phyloP scores from a whole-genome alignment of 345 rosid genomes.

The Pistacia atlantica region DNA sequence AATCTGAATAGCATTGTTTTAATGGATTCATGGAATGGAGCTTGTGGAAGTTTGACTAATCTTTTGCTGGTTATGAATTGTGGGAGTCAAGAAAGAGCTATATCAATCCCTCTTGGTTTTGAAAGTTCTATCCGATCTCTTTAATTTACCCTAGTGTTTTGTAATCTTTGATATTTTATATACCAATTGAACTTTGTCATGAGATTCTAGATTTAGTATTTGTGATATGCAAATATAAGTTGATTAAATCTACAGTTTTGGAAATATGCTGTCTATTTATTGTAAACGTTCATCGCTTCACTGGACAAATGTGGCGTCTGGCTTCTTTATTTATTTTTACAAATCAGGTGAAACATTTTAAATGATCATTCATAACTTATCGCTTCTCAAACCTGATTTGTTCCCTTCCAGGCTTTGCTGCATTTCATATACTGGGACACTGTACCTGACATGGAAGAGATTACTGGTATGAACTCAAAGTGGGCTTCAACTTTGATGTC shows the following conservation, averaged over 20 bases:
- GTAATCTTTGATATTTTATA: neutral
- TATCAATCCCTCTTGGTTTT: neutral
- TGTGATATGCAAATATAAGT: neutral
- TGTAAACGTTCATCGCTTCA: neutral
- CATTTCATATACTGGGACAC: conserved; percentile 65
- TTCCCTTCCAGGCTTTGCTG: conserved; percentile 50
- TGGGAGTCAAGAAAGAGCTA: neutral
- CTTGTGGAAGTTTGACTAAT: neutral
- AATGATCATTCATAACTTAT: neutral
- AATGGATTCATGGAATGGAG: neutral
- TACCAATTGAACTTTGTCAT: neutral
- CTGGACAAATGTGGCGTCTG: neutral
- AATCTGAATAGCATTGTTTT: neutral
- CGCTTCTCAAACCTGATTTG: conserved; percentile 7
- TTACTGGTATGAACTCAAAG: conserved; percentile 56
- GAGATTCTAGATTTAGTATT: neutral
- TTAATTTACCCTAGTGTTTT: neutral
- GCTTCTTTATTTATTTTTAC: neutral
- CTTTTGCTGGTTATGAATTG: neutral
- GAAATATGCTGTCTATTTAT: neutral
- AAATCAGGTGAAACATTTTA: neutral
- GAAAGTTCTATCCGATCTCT: neutral
- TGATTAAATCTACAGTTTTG: neutral
- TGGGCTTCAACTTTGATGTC: conserved; percentile 68
- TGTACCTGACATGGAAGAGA: conserved; percentile 64